Conservation (phyloP, 2,329 filamentous ascomycete species). For the Penicillium sumatraense region DNA sequence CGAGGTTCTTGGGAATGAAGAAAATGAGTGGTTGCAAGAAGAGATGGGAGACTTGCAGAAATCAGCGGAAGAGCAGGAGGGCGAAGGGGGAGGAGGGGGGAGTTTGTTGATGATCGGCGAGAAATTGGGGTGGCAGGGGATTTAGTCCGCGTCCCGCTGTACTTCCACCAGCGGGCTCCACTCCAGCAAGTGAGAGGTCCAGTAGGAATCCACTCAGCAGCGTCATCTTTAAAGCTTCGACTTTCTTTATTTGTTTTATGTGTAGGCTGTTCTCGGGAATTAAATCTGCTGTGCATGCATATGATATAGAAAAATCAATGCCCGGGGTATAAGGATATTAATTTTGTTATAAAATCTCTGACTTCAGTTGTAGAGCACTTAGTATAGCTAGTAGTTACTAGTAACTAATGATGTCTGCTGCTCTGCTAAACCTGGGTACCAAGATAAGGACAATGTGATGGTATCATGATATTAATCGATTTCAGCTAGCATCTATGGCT, state of each 20-base stretch:
- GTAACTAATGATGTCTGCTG: no score
- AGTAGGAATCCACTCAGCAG: background rate
- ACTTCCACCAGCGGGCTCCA: background rate
- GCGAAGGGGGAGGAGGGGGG: slow-evolving; percentile 12
- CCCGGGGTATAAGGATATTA: no score
- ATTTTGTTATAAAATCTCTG: no score
- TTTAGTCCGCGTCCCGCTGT: slow-evolving; percentile 10
- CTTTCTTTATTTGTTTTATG: background rate
- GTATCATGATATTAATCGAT: background rate
- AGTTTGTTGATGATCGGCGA: slow-evolving; percentile 21
- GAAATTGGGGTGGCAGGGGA: slow-evolving; percentile 37
- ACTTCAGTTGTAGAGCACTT: no score
- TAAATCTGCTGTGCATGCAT: background rate
- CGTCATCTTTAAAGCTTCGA: background rate
- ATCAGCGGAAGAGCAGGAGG: slow-evolving; percentile 6
- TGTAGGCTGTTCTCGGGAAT: background rate
- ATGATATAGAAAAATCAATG: background rate
- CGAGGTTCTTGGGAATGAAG: background rate
- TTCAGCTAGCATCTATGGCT: background rate
- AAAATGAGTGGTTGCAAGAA: background rate
- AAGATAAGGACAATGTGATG: no score
- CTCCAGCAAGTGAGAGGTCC: background rate
- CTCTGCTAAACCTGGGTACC: no score
- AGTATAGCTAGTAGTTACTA: background rate
- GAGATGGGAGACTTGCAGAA: slow-evolving; percentile 2